These are phyloP conservation scores for Trichoderma harzianum DNA, from an alignment of 2,329 filamentous ascomycete genomes.

Conservation along the genomic window DNA sequence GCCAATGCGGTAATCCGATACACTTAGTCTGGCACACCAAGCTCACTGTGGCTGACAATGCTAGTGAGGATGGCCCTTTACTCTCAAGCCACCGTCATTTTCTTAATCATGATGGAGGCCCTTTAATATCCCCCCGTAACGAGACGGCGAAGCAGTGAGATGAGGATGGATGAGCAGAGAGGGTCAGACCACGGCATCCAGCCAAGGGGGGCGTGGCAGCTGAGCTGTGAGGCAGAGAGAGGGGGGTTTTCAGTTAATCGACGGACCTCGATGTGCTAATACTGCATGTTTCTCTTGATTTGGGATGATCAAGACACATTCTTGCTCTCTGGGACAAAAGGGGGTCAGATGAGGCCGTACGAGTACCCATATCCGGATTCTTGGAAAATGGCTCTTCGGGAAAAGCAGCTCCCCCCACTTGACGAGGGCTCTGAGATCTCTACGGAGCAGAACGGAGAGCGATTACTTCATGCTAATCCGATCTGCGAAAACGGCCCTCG, in stretches of 20 bases:
- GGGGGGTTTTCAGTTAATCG: neutral
- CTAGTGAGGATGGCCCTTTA: neutral
- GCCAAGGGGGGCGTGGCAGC: neutral
- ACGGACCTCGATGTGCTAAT: neutral
- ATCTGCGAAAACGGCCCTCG: neutral
- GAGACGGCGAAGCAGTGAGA: neutral
- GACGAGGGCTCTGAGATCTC: neutral
- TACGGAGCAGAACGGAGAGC: neutral
- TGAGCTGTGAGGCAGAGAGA: neutral
- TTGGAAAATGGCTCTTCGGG: neutral
- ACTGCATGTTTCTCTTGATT: neutral
- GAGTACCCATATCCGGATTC: neutral
- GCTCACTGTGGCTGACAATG: conserved; percentile 7
- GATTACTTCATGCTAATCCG: neutral
- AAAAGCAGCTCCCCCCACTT: conserved; percentile 2
- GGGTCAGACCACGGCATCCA: neutral
- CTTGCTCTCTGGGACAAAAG: neutral
- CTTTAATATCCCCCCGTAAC: neutral
- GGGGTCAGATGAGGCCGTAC: neutral
- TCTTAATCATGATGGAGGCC: conserved; percentile 4
- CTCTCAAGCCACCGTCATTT: conserved; percentile 14
- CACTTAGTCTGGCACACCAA: conserved; percentile 3
- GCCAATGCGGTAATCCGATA: conserved; percentile 5
- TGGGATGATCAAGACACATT: neutral
- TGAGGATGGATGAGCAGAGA: neutral